Evolutionary conservation across 257 asterid genomes (phyloP), one percentile per base, ranked within the genome.

Genomic region (Lithospermum erythrorhizon): DNA sequence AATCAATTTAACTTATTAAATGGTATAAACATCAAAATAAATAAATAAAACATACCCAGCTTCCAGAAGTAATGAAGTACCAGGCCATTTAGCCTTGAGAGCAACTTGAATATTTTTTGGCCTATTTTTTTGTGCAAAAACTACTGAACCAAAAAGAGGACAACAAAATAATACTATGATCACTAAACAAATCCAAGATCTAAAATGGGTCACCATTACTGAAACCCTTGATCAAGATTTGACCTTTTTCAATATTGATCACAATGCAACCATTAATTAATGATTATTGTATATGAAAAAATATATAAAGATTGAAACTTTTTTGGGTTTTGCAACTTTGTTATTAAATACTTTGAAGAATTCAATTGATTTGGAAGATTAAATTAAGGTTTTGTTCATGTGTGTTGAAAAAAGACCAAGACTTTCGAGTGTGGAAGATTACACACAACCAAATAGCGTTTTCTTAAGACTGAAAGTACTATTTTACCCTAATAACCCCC

Each of bases 51-150:
- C 78, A 61, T 81, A 93, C 99, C 99, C 97, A 57, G 97, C 99
- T 79, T 89, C 99, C 21, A 89, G 53, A 68, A 89, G 91, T 61
- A 93, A 68, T 25, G 99, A 86, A 53, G 99, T 86, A 64, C 96
- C 97, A 51, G 97, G 57, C 99, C 99, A 93, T 84, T 89, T 89
- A 72, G 99, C 97, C 69, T 85, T 76, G 62, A 93, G 94, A 64
- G 97, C 94, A 65, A 89, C 97, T 81, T 89, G 97, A 73, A 93
- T 96, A 69, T 93, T 93, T 82, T 93, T 93, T 47, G 95, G 96
- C 37, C 76, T 73, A 53, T 85, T 89, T 67, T 64, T 79, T 75
- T 65, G 75, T 18, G 85, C 94, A 61, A 73, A 72, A 63, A 76
- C 79, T 23, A 82, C 72, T 70, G 64, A 58, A 63, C 78, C 75